Evolutionary conservation across 83 land plant species (phyloP).

Genomic region (Picea mariana): DNA sequence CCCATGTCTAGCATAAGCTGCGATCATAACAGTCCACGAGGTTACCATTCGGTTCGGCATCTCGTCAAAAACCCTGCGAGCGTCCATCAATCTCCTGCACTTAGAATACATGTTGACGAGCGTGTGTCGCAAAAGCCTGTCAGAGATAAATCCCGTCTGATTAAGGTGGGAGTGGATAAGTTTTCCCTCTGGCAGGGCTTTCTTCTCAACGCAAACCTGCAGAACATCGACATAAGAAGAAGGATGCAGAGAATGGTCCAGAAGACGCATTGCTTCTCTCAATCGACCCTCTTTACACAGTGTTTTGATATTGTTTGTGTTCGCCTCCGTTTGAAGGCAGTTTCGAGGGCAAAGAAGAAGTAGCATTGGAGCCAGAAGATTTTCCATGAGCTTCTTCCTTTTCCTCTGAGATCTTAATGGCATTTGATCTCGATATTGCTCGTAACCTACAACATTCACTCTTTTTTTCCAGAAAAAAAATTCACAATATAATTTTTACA

Average conservation of each 20-base stretch:
- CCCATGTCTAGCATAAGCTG: slow-evolving; percentile 53
- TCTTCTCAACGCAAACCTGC: background rate
- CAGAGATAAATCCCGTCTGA: slow-evolving; percentile 13
- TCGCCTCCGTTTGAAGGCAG: too few relatives aligned
- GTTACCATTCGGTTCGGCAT: slow-evolving; percentile 39
- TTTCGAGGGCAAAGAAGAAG: too few relatives aligned
- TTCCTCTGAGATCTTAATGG: too few relatives aligned
- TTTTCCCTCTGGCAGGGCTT: background rate
- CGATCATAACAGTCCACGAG: slow-evolving; percentile 69
- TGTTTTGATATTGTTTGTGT: background rate
- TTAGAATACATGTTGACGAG: slow-evolving; percentile 48
- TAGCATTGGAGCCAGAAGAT: too few relatives aligned
- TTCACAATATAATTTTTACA: too few relatives aligned
- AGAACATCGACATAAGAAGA: background rate
- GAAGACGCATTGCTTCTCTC: background rate
- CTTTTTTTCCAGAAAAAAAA: too few relatives aligned
- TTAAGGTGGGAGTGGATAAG: background rate
- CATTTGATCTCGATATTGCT: too few relatives aligned
- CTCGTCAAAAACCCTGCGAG: slow-evolving; percentile 41
- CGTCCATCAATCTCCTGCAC: slow-evolving; percentile 49
- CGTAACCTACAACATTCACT: too few relatives aligned
- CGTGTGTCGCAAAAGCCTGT: slow-evolving; percentile 43
- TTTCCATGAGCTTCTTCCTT: too few relatives aligned
- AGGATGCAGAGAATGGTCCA: background rate
- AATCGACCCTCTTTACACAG: slow-evolving; percentile 6